Percentiles rank a stretch among this genome's conserved stretches.
Evolutionary conservation across 2,329 filamentous ascomycete genomes (phyloP).

Genomic region (Fusarium coicis): DNA sequence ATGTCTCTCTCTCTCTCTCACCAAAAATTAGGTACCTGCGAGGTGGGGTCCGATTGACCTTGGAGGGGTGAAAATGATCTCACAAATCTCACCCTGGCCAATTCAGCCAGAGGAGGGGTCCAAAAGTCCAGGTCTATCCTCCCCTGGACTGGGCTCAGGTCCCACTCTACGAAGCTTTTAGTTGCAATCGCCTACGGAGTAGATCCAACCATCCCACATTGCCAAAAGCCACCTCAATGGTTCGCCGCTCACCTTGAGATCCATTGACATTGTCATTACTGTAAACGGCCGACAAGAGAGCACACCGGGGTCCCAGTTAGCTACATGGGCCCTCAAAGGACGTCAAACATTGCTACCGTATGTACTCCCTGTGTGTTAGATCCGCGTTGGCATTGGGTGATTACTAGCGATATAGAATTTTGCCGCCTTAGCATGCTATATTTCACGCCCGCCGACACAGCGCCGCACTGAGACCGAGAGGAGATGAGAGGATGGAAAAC

Average conservation of each 20-base stretch:
- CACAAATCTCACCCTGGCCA: constrained; percentile 25
- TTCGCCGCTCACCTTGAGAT: constrained; percentile 20
- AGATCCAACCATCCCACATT: constrained; percentile 34
- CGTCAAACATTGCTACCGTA: background rate
- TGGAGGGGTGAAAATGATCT: constrained; percentile 35
- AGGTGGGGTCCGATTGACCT: constrained; percentile 39
- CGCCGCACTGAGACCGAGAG: constrained; percentile 36
- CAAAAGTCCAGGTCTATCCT: background rate
- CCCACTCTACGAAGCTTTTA: constrained; percentile 10
- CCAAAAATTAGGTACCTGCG: constrained; percentile 22
- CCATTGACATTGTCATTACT: constrained; percentile 10
- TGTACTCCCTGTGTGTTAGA: background rate
- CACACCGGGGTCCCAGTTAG: background rate
- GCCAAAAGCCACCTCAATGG: constrained; percentile 17
- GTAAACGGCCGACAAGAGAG: constrained; percentile 12
- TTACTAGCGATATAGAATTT: constrained; percentile 19
- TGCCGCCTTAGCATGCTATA: constrained; percentile 19
- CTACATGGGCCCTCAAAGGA: constrained; percentile 5
- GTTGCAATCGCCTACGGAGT: constrained; percentile 4
- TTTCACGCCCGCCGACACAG: constrained; percentile 36
- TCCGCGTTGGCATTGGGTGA: background rate
- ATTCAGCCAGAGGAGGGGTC: constrained; percentile 19
- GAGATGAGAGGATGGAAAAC: constrained; percentile 5
- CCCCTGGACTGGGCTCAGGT: constrained; percentile 6
- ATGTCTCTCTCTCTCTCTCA: constrained; percentile 23